Evolutionary conservation across 108 stramenopile genomes (phyloP).

Genomic region (Skeletonema costatum): DNA sequence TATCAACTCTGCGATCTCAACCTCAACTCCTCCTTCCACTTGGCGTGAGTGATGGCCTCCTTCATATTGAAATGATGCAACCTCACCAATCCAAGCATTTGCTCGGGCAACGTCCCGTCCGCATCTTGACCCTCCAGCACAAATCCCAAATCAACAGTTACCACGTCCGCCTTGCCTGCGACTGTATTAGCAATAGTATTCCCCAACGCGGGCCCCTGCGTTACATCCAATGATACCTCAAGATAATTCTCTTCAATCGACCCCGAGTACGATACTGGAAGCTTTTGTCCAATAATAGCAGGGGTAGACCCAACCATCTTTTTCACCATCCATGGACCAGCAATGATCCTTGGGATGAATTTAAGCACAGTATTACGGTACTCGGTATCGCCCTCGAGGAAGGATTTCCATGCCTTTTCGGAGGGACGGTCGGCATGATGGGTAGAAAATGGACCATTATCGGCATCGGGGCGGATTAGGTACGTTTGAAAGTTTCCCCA

Average conservation of each 20-base stretch:
- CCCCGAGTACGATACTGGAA: conserved; percentile 49
- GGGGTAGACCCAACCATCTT: conserved; percentile 59
- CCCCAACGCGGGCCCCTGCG: conserved; percentile 49
- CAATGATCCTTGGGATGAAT: conserved; percentile 42
- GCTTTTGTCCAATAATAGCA: conserved; percentile 54
- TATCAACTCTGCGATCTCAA: not conserved
- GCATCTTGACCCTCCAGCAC: conserved; percentile 47
- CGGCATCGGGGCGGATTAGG: conserved; percentile 46
- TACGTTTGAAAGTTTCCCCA: conserved; percentile 57
- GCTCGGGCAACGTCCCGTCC: conserved; percentile 49
- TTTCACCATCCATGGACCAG: conserved; percentile 57
- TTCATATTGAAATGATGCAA: conserved; percentile 58
- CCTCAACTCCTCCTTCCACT: conserved; percentile 37
- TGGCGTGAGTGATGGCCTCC: conserved; percentile 20
- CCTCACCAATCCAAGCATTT: conserved; percentile 43
- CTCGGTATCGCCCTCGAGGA: conserved; percentile 37
- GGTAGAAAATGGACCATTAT: conserved; percentile 40
- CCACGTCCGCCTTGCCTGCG: conserved; percentile 41
- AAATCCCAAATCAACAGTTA: conserved; percentile 57
- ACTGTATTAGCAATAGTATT: conserved; percentile 55
- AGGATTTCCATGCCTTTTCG: conserved; percentile 43
- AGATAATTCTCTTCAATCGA: conserved; percentile 48
- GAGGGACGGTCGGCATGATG: conserved; percentile 23
- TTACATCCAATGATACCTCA: conserved; percentile 54
- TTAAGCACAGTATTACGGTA: conserved; percentile 45